Evolutionary conservation across 257 asterid genomes (phyloP).

Genomic region (Penstemon davidsonii): DNA sequence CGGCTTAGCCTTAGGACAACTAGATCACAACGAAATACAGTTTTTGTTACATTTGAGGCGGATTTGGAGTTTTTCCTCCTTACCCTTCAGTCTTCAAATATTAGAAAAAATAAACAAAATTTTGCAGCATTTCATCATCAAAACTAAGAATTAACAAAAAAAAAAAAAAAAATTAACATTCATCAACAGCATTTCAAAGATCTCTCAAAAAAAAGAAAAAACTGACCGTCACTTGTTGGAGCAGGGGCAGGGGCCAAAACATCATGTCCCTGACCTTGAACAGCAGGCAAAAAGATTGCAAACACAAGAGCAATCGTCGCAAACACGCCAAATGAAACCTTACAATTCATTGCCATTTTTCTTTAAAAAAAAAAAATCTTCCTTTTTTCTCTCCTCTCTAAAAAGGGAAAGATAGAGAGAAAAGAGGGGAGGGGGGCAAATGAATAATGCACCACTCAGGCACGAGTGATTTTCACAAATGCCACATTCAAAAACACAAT

Average conservation of each 20-base stretch:
- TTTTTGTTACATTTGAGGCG: too few species aligned
- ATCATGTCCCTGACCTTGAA: conserved; percentile 43
- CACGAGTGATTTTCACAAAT: too few species aligned
- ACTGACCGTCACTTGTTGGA: conserved; percentile 67
- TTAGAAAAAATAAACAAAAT: not conserved
- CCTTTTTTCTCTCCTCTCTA: conserved; percentile 31
- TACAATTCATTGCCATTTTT: conserved; percentile 40
- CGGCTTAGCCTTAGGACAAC: not conserved
- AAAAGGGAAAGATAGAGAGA: conserved; percentile 2
- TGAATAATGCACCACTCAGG: not conserved
- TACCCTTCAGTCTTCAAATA: not conserved
- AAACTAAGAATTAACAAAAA: not conserved
- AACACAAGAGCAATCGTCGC: conserved; percentile 45
- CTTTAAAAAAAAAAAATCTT: too few species aligned
- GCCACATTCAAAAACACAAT: too few species aligned
- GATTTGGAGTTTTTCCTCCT: too few species aligned
- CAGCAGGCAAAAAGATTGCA: conserved; percentile 48
- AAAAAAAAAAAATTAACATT: not conserved
- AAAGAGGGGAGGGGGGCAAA: not conserved
- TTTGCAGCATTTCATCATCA: conserved; percentile 1
- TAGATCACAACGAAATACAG: conserved; percentile 2
- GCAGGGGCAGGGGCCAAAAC: conserved; percentile 65
- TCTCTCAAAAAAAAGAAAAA: not conserved
- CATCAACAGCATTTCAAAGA: not conserved
- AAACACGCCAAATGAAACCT: conserved; percentile 38